Conservation (phyloP, 805 yeast species). For the Myxozyma udenii region DNA sequence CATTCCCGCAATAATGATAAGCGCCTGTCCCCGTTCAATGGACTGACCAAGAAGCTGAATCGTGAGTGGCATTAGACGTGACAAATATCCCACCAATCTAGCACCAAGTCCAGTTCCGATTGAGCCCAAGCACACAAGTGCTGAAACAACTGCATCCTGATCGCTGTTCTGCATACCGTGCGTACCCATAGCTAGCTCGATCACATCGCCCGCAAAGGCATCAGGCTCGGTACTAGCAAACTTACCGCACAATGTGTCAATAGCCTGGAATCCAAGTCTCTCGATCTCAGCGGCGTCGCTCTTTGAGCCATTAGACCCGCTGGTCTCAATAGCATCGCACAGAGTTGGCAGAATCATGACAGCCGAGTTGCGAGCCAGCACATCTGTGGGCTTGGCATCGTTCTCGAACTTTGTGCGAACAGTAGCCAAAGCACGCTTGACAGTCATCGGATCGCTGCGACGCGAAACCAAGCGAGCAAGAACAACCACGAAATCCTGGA, state of each 20-base stretch:
- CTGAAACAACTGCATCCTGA: slow-evolving; percentile 67
- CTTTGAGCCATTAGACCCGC: neutral
- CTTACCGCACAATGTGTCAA: slow-evolving; percentile 60
- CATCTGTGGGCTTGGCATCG: slow-evolving; percentile 20
- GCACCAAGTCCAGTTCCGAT: slow-evolving; percentile 76
- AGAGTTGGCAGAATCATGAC: slow-evolving; percentile 32
- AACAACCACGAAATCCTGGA: slow-evolving; percentile 65
- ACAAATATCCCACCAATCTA: slow-evolving; percentile 76
- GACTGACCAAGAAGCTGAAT: slow-evolving; percentile 55
- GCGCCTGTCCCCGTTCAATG: slow-evolving; percentile 37
- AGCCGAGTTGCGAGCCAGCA: slow-evolving; percentile 50
- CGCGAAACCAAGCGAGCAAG: slow-evolving; percentile 44
- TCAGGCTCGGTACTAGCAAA: slow-evolving; percentile 51
- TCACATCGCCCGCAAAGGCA: slow-evolving; percentile 45
- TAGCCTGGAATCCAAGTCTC: slow-evolving; percentile 67
- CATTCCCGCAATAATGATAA: slow-evolving; percentile 67
- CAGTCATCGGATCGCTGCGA: slow-evolving; percentile 21
- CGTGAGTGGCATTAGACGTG: slow-evolving; percentile 76
- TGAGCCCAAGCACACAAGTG: slow-evolving; percentile 63
- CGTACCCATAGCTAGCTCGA: slow-evolving; percentile 51
- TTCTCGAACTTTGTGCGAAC: slow-evolving; percentile 23
- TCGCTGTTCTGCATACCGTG: slow-evolving; percentile 53
- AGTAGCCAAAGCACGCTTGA: slow-evolving; percentile 15
- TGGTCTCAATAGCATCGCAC: slow-evolving; percentile 5
- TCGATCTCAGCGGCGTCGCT: slow-evolving; percentile 46